These are phyloP conservation scores for Eryngium alpinum DNA, from an alignment of 140 eudicot genomes.

Conservation along the genomic window DNA sequence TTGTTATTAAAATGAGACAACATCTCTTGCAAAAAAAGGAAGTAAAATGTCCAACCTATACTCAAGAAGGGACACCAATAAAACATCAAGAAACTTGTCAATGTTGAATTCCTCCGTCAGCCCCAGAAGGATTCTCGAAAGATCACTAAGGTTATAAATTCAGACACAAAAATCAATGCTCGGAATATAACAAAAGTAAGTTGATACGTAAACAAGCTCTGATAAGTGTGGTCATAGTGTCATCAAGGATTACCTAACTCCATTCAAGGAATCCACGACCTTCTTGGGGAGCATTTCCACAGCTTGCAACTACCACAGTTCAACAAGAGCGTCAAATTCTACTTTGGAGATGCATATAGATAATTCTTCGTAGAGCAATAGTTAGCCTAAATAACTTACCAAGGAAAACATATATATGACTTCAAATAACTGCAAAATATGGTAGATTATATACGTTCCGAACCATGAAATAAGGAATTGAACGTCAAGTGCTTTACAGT, in stretches of 20 bases:
- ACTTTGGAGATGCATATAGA: neutral
- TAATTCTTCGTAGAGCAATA: neutral
- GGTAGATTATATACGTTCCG: neutral
- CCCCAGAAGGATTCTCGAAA: conserved; percentile 50
- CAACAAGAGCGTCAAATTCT: conserved; percentile 3
- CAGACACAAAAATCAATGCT: conserved; percentile 2
- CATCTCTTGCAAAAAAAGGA: neutral
- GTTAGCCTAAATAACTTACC: neutral
- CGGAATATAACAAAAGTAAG: neutral
- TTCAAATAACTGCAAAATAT: neutral
- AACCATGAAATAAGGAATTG: neutral
- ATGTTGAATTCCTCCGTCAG: conserved; percentile 68
- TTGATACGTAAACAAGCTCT: neutral
- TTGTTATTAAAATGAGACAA: neutral
- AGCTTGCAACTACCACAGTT: conserved; percentile 49
- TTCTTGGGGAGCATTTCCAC: conserved; percentile 78
- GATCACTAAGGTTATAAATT: conserved; percentile 46
- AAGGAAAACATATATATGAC: neutral
- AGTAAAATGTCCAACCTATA: conserved; percentile 34
- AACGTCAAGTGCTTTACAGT: neutral
- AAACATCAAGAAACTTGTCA: conserved; percentile 56
- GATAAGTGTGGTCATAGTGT: neutral
- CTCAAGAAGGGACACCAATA: conserved; percentile 69
- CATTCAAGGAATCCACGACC: conserved; percentile 52
- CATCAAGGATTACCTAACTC: conserved; percentile 40